A percentile compares a stretch with the other conserved stretches of the same genome.
Evolutionary conservation across 129 eudicot species (phyloP).

Genomic region (Gnaphalium uliginosum): DNA sequence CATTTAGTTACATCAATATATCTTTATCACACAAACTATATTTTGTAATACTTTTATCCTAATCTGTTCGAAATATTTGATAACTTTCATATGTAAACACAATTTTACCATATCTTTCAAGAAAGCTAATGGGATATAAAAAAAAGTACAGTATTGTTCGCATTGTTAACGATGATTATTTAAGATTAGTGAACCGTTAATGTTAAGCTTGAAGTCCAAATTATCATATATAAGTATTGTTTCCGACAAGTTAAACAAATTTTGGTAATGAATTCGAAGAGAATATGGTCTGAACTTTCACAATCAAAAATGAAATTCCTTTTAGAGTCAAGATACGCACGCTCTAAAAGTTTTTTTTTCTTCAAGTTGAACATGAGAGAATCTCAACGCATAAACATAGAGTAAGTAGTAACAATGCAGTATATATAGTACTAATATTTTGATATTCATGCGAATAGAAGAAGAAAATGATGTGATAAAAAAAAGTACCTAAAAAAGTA

Average conservation of each 20-base stretch:
- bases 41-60: too few relatives aligned
- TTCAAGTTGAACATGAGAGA: too few relatives aligned
- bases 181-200: neutral
- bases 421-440: neutral
- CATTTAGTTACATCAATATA: too few relatives aligned
- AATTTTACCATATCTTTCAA: too few relatives aligned
- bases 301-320: neutral
- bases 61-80: too few relatives aligned
- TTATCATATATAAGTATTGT: neutral
- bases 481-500: constrained; percentile 28
- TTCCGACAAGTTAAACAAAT: neutral
- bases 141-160: too few relatives aligned
- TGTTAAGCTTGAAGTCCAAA: neutral
- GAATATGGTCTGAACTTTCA: neutral
- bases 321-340: neutral
- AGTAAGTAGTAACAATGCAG: neutral
- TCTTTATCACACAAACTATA: too few relatives aligned
- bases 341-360: neutral
- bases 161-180: neutral
- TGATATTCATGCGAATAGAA: neutral
- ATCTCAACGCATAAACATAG: too few relatives aligned
- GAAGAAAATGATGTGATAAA: constrained; percentile 4
- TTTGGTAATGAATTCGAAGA: neutral
- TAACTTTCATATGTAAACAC: too few relatives aligned
- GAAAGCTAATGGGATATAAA: too few relatives aligned